phyloP scores from a whole-genome alignment of 495 filamentous ascomycete genomes.

The Aspergillus conjunctus region DNA sequence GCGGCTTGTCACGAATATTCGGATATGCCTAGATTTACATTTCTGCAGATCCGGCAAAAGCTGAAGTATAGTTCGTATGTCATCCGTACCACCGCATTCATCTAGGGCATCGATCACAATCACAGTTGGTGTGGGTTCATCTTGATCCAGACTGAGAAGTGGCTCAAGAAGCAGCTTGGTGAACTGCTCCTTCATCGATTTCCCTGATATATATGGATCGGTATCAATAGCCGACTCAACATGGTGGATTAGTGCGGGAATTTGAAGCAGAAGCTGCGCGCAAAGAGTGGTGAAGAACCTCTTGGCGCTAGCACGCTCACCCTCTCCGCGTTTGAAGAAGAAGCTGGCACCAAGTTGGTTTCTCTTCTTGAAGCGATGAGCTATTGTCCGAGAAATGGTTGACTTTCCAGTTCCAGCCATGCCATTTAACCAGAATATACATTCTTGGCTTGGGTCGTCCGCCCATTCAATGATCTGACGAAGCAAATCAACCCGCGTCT shows the following conservation, averaged over 20 bases:
- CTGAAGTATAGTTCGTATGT: constrained; percentile 37
- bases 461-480: too few relatives aligned
- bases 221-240: constrained; percentile 38
- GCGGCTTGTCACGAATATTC: constrained; percentile 42
- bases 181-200: constrained; percentile 47
- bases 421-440: constrained; percentile 3
- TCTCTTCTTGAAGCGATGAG: constrained; percentile 1
- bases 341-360: constrained; percentile 26
- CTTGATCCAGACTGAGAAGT: too few relatives aligned
- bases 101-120: constrained; percentile 55
- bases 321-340: constrained; percentile 53
- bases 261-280: constrained; percentile 34
- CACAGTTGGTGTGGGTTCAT: too few relatives aligned
- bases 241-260: constrained; percentile 28
- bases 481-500: too few relatives aligned
- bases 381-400: constrained; percentile 32
- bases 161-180: constrained; percentile 44
- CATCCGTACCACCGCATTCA: constrained; percentile 46
- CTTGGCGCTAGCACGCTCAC: constrained; percentile 37
- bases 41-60: constrained; percentile 27
- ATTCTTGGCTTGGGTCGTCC: too few relatives aligned
- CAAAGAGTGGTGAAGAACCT: constrained; percentile 49
- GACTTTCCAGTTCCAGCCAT: constrained; percentile 44
- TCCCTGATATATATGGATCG: constrained; percentile 32
- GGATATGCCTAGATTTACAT: constrained; percentile 13